Evolutionary conservation across 208 protist species (phyloP).

Genomic region (Leishmania amazonensis): DNA sequence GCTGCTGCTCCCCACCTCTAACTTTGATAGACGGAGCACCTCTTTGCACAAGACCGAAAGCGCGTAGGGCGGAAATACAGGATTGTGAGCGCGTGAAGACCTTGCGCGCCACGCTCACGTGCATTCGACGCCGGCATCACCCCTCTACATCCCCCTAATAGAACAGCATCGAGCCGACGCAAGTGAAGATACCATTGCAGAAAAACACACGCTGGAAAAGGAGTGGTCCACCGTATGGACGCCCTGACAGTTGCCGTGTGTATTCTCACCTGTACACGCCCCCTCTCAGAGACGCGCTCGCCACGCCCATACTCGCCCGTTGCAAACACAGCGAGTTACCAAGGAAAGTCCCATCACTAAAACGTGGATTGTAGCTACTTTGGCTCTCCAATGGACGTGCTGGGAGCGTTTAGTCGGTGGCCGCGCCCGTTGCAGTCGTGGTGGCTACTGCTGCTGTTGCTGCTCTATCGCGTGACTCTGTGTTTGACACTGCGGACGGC

Average conservation of each 20-base stretch:
- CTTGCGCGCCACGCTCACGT: background rate
- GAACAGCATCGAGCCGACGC: background rate
- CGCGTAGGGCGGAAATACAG: background rate
- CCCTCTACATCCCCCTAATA: background rate
- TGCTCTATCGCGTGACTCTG: constrained; percentile 57
- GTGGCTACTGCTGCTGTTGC: constrained; percentile 23
- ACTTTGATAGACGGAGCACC: background rate
- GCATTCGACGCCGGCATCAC: background rate
- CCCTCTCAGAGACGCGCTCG: background rate
- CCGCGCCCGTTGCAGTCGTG: constrained; percentile 26
- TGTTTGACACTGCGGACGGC: constrained; percentile 46
- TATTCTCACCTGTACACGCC: background rate
- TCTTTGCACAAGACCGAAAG: background rate
- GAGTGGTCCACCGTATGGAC: background rate
- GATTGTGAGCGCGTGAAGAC: background rate
- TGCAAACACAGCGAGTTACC: background rate
- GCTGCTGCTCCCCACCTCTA: background rate
- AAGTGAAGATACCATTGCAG: background rate
- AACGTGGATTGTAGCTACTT: background rate
- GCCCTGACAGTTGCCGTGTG: background rate
- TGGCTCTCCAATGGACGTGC: constrained; percentile 13
- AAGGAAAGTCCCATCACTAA: no score
- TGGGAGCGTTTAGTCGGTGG: constrained; percentile 23
- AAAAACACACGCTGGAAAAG: background rate
- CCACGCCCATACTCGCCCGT: background rate